phyloP scores from a whole-genome alignment of 768 basidiomycete species.

The Polyporus arcularius region DNA sequence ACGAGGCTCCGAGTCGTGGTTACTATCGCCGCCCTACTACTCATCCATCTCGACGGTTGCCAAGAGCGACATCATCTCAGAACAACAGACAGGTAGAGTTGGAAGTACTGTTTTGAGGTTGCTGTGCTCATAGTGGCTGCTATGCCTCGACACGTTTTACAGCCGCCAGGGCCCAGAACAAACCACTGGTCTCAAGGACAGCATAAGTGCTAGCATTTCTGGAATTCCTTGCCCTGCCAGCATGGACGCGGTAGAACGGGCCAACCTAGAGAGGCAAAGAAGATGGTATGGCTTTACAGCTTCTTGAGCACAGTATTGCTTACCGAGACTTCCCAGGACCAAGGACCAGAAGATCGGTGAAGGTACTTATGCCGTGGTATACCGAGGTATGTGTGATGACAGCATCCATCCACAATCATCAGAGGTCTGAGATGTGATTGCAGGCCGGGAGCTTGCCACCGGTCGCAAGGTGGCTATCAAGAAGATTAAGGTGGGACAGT shows the following conservation, averaged over 20 bases:
- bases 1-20: too few species aligned
- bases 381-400: conserved; percentile 62
- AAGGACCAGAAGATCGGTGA: conserved; percentile 86
- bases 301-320: neutral
- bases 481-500: conserved; percentile 95
- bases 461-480: conserved; percentile 93
- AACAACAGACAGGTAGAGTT: too few species aligned
- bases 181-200: neutral
- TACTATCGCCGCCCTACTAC: too few species aligned
- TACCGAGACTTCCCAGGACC: conserved; percentile 45
- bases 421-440: conserved; percentile 2
- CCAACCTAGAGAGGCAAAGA: conserved; percentile 71
- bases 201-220: neutral
- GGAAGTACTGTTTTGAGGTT: too few species aligned
- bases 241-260: conserved; percentile 85
- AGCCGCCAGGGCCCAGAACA: too few species aligned
- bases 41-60: too few species aligned
- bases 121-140: too few species aligned
- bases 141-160: too few species aligned
- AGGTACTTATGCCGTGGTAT: conserved; percentile 96
- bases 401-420: conserved; percentile 10
- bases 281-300: conserved; percentile 50
- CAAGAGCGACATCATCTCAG: too few species aligned
- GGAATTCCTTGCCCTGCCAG: too few species aligned
- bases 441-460: conserved; percentile 75